Evolutionary conservation across 2,329 filamentous ascomycete genomes (phyloP), one percentile per base, ranked within the genome.

Genomic region (Colletotrichum lupini): DNA sequence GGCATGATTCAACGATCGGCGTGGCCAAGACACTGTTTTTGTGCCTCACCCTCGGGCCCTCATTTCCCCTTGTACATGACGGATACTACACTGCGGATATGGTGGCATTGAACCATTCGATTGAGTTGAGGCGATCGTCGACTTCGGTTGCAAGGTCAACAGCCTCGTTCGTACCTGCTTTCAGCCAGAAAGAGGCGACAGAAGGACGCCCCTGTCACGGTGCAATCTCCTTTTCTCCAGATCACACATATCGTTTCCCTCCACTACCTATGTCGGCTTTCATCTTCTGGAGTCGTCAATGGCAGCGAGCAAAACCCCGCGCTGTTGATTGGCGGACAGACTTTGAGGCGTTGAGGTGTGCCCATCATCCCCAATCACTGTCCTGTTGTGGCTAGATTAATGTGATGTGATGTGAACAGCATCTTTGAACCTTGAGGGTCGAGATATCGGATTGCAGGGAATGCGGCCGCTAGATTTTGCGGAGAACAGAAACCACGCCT

Each of bases 381-480:
- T 67, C 68, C 67, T 63, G 52, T 72, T 72, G 72, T 67, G 74
- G 72, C 67, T 67, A 66, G 73, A 69, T 61, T 61, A 62, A 61
- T 75, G 74, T 74, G 74, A 75, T 68, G 56, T 67, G 74, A 74
- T 72, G 69, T 74, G 72, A 74, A 74, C 30, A 72, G 57, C 52
- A 22, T 67, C 62, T 28, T 37, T 67, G 62, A 74, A 74, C 72
- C 72, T 74, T 59, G 72, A 74, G 56, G 72, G 68, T 74, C 52
- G 49, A 57, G 49, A 72, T 62, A 52, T 67, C 72, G 42, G 61
- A 74, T 72, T 71, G 67, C 72, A 67, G 72, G 71, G 67, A 66
- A 49, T 30, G 30, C 61, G 57, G 57, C 62, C 62, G 53, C 63
- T 70, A 49, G 55, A 42, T 53, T 72, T 56, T 74, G 72, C 72